A percentile compares a stretch with the other conserved stretches of the same genome.
phyloP scores from a whole-genome alignment of 1,139 yeast genomes.

The Yamadazyma blattariae region DNA sequence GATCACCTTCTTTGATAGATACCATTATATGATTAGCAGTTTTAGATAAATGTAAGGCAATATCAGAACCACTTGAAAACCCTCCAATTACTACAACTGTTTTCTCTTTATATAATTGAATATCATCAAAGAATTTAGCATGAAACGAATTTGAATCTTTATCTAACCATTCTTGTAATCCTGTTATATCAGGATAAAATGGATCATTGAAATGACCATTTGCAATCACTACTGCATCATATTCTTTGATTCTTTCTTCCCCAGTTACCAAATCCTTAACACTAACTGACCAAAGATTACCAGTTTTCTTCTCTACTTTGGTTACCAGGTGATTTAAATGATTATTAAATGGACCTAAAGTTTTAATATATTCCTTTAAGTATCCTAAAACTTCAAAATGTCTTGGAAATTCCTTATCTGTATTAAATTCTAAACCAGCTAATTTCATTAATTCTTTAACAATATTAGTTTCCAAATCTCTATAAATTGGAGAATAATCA shows the following conservation, averaged over 20 bases:
- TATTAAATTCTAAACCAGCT: conserved; percentile 28
- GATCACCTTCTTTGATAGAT: conserved; percentile 22
- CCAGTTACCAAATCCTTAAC: neutral
- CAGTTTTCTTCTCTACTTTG: conserved; percentile 12
- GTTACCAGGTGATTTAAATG: conserved; percentile 23
- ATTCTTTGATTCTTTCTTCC: conserved; percentile 16
- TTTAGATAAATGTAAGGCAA: conserved; percentile 41
- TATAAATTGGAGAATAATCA: conserved; percentile 44
- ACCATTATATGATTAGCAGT: conserved; percentile 37
- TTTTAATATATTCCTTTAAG: conserved; percentile 26
- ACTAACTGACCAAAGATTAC: conserved; percentile 3
- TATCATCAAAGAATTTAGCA: conserved; percentile 39
- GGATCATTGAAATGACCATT: conserved; percentile 49
- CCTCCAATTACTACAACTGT: conserved; percentile 49
- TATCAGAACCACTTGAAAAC: conserved; percentile 49
- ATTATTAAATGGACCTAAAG: conserved; percentile 24
- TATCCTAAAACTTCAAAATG: conserved; percentile 38
- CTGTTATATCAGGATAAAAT: conserved; percentile 39
- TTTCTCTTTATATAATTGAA: conserved; percentile 25
- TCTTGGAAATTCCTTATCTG: conserved; percentile 30
- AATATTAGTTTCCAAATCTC: conserved; percentile 48
- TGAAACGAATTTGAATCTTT: conserved; percentile 29
- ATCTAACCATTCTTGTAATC: conserved; percentile 36
- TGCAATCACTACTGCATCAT: conserved; percentile 45
- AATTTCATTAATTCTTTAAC: conserved; percentile 42